Conservation (phyloP, 2,329 filamentous ascomycete species). For the Ophiosphaerella herpotricha region DNA sequence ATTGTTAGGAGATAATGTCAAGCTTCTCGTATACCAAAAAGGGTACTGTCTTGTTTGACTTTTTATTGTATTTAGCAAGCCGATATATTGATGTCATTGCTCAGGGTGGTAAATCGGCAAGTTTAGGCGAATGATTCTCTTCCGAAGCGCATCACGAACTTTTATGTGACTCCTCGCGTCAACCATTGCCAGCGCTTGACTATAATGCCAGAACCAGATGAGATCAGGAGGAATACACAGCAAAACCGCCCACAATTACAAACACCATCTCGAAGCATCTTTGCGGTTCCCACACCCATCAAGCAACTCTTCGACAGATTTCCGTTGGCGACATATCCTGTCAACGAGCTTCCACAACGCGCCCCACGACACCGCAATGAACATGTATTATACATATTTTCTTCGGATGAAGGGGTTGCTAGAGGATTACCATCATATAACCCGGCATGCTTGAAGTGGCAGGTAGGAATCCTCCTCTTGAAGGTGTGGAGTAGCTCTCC, state of each 20-base stretch:
- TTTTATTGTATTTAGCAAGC: not conserved
- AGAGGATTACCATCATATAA: constrained; percentile 78
- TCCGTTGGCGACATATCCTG: constrained; percentile 74
- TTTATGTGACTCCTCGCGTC: constrained; percentile 21
- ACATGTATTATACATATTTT: constrained; percentile 77
- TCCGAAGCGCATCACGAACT: constrained; percentile 26
- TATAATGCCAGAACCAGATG: constrained; percentile 26
- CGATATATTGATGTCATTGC: not conserved
- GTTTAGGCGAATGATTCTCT: constrained; percentile 30
- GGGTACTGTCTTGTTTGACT: too few species aligned
- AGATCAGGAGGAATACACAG: constrained; percentile 7
- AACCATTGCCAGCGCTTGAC: constrained; percentile 12
- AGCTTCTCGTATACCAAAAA: not conserved
- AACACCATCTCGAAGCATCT: constrained; percentile 30
- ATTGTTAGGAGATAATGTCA: too few species aligned
- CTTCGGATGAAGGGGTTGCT: constrained; percentile 64
- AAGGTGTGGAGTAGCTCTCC: not conserved
- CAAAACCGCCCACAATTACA: constrained; percentile 7
- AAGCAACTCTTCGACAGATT: constrained; percentile 84
- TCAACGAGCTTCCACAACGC: constrained; percentile 74
- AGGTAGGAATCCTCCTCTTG: constrained; percentile 61
- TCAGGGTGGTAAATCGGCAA: constrained; percentile 16
- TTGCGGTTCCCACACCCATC: constrained; percentile 71
- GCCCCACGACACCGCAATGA: constrained; percentile 53
- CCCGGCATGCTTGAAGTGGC: constrained; percentile 93